These are phyloP conservation scores for Sugiyamaella floridensis DNA, from an alignment of 805 yeast genomes.

Conservation along the genomic window DNA sequence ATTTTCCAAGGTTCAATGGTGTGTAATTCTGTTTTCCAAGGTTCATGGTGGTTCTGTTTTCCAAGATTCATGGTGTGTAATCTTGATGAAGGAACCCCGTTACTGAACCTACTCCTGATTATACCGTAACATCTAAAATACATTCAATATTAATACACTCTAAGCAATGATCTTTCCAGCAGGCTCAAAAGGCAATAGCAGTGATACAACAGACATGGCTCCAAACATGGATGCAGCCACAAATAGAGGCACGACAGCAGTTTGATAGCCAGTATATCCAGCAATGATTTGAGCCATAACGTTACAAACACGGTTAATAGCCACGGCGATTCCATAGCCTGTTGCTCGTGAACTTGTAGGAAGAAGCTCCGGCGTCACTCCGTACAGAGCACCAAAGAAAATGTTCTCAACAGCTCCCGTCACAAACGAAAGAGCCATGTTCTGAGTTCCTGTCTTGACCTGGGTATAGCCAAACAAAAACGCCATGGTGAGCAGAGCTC, in stretches of 20 bases:
- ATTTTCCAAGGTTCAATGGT: no score
- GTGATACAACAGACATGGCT: constrained; percentile 39
- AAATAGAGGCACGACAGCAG: constrained; percentile 42
- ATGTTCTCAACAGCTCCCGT: constrained; percentile 20
- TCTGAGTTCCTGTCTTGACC: constrained; percentile 48
- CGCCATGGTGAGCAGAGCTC: constrained; percentile 49
- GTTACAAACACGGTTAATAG: constrained; percentile 40
- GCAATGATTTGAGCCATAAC: constrained; percentile 45
- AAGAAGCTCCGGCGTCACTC: constrained; percentile 45
- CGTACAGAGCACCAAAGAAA: constrained; percentile 40
- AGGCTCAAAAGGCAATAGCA: constrained; percentile 45
- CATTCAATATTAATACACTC: neutral
- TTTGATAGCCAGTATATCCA: constrained; percentile 40
- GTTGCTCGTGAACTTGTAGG: constrained; percentile 36
- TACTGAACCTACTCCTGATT: no score
- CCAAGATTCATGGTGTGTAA: no score
- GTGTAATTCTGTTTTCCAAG: no score
- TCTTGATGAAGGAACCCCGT: no score
- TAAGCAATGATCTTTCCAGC: constrained; percentile 13
- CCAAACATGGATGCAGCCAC: constrained; percentile 43
- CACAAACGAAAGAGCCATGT: constrained; percentile 40
- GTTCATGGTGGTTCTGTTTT: no score
- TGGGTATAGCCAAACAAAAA: constrained; percentile 58
- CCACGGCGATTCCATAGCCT: constrained; percentile 44
- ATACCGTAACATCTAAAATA: no score